A percentile compares a stretch with the other conserved stretches of the same genome.
phyloP scores from a whole-genome alignment of 164 flowering plant genomes.

The Santalum album region DNA sequence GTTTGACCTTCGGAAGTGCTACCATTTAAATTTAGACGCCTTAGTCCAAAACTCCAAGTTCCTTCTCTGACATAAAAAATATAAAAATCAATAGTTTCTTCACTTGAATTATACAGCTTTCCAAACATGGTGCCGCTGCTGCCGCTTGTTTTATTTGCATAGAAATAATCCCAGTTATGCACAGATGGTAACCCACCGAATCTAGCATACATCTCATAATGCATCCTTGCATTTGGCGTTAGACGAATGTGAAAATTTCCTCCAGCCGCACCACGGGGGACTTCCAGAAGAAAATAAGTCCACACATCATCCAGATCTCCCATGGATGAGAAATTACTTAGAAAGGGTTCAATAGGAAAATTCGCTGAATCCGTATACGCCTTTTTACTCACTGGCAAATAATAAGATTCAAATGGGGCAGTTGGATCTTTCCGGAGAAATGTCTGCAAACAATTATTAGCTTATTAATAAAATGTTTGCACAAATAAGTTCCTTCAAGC shows the following conservation, averaged over 20 bases:
- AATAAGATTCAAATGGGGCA: slow-evolving; percentile 53
- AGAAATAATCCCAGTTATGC: slow-evolving; percentile 63
- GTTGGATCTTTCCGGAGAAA: slow-evolving; percentile 37
- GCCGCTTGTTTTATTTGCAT: slow-evolving; percentile 46
- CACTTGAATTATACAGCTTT: slow-evolving; percentile 50
- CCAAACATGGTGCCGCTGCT: slow-evolving; percentile 58
- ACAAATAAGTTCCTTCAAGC: slow-evolving; percentile 15
- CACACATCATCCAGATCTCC: slow-evolving; percentile 31
- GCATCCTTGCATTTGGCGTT: slow-evolving; percentile 31
- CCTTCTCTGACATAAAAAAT: slow-evolving; percentile 78
- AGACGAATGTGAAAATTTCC: slow-evolving; percentile 60
- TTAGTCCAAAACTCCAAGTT: slow-evolving; percentile 72
- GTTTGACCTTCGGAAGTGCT: slow-evolving; percentile 23
- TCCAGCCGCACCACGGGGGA: slow-evolving; percentile 86
- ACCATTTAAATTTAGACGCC: slow-evolving; percentile 22
- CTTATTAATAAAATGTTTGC: slow-evolving; percentile 24
- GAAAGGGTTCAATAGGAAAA: slow-evolving; percentile 62
- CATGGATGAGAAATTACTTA: slow-evolving; percentile 45
- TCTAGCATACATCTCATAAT: slow-evolving; percentile 63
- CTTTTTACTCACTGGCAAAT: slow-evolving; percentile 44
- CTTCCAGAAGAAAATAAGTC: slow-evolving; percentile 73
- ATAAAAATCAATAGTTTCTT: slow-evolving; percentile 46
- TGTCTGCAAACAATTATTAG: slow-evolving; percentile 64
- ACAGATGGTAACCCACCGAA: slow-evolving; percentile 71
- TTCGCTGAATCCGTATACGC: slow-evolving; percentile 26